Evolutionary conservation across 176 grass and related monocot genomes (phyloP).

Genomic region (Olyra latifolia): DNA sequence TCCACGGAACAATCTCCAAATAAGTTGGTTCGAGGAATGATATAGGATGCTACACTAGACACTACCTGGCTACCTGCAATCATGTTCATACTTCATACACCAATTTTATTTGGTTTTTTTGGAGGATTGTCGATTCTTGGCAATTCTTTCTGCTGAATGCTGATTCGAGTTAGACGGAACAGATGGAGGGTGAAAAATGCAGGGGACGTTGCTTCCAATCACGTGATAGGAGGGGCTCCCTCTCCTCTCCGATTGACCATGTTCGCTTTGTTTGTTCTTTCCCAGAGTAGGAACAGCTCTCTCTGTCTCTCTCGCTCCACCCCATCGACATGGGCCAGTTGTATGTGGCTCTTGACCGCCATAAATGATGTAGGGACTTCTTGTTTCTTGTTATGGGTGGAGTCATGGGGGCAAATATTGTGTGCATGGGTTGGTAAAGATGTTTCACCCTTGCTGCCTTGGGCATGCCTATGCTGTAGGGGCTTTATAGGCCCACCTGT

Average conservation of each 20-base stretch:
- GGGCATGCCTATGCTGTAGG: neutral
- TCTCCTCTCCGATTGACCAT: neutral
- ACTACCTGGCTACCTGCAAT: neutral
- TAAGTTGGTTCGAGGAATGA: neutral
- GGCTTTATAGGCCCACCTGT: neutral
- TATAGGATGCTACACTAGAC: neutral
- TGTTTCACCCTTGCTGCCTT: neutral
- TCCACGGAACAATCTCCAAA: neutral
- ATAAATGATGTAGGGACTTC: constrained; percentile 4
- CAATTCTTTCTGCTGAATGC: neutral
- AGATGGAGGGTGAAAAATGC: neutral
- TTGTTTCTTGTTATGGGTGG: neutral
- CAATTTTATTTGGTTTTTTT: neutral
- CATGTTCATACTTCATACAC: neutral
- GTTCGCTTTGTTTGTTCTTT: neutral
- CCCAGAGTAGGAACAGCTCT: neutral
- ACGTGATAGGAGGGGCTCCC: neutral
- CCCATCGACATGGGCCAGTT: constrained; percentile 7
- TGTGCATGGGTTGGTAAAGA: neutral
- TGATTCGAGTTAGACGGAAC: neutral
- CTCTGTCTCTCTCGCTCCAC: neutral
- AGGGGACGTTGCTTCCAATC: neutral
- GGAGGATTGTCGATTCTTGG: neutral
- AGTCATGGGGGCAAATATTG: neutral
- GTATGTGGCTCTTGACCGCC: constrained; percentile 10